Evolutionary conservation across 2,329 filamentous ascomycete genomes (phyloP), one percentile per base, ranked within the genome.

Genomic region (Diaporthe vaccinii): DNA sequence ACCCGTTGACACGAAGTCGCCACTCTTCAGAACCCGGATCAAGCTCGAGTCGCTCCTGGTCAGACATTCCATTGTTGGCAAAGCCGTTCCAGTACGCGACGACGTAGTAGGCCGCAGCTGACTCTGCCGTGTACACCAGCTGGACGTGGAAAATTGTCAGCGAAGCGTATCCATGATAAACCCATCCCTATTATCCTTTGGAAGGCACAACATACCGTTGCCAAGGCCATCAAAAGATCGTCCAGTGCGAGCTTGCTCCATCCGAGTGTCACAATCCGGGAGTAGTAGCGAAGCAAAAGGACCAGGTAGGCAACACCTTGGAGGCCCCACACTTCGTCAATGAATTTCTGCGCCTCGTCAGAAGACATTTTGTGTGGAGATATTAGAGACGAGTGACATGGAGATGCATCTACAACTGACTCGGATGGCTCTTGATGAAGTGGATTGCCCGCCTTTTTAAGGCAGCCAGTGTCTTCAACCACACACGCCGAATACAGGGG

Each of bases 51-150:
- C 89, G 84, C 73, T 89, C 79, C 55, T 84, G 84, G 4, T 86
- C 84, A 1, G 87, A 88, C 87, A 90, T 89, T 58, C 83, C 79
- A 74, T 78, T 76, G 86, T 81, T 81, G 62, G 79, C 79, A 8
- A 81, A 59, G 2, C 79, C 79, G 12, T 79, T 76, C 80, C 80
- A 81, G 55, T 76, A 77, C 3, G 77, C 78, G 5, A 80, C 79
- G 9, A 80, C 77, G 15, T 78, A 72, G 62, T 81, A 80, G 1
- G 79, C 79, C 72, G 80, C 80, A 25, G 77, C 65, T 31, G 80
- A 80, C 67, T 81, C 80, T 9, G 78, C 78, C 9, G 79, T 78
- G 51, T 80, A 78, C 5, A 77, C 76, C 15, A 80, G 22, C 79
- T 80, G 34, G 36, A 5, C 1, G 41, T 31, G 28, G 10, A 15